A percentile compares a stretch with the other conserved stretches of the same genome.
phyloP scores from a whole-genome alignment of 2,329 filamentous ascomycete genomes.

The Cercospora canescens region DNA sequence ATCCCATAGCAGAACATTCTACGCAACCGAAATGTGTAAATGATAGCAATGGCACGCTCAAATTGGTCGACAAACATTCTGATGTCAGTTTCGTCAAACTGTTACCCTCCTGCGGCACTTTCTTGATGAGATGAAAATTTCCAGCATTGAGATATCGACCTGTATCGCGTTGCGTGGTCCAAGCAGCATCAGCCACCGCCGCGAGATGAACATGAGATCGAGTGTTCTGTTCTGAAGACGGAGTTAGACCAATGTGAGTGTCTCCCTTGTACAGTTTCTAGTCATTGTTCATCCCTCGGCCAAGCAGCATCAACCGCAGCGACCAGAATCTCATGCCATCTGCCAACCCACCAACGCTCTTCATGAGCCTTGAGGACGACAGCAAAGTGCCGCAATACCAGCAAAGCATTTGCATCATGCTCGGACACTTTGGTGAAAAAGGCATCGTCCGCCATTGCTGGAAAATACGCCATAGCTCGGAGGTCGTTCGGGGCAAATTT shows the following conservation, averaged over 20 bases:
- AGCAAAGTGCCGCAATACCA: conserved; percentile 25
- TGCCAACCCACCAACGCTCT: conserved; percentile 27
- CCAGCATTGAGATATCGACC: background rate
- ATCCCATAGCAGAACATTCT: background rate
- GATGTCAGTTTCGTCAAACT: background rate
- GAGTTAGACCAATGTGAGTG: background rate
- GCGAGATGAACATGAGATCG: background rate
- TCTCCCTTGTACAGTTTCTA: background rate
- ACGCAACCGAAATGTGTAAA: background rate
- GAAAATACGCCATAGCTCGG: conserved; percentile 27
- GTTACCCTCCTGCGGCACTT: background rate
- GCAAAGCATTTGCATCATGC: conserved; percentile 23
- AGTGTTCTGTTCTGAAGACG: background rate
- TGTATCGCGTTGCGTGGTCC: background rate
- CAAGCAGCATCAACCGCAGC: conserved; percentile 20
- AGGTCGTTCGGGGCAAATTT: conserved; percentile 17
- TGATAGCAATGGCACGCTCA: background rate
- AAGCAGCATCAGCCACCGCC: background rate
- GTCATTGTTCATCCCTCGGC: background rate
- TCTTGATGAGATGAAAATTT: background rate
- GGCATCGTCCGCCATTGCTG: conserved; percentile 26
- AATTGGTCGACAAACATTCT: background rate
- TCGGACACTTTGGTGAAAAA: conserved; percentile 25
- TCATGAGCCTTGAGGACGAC: conserved; percentile 21
- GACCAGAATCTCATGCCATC: conserved; percentile 27